Evolutionary conservation across 1,284 basidiomycete species (phyloP), one percentile per base, ranked within the genome.

Genomic region (Cryptococcus floricola): DNA sequence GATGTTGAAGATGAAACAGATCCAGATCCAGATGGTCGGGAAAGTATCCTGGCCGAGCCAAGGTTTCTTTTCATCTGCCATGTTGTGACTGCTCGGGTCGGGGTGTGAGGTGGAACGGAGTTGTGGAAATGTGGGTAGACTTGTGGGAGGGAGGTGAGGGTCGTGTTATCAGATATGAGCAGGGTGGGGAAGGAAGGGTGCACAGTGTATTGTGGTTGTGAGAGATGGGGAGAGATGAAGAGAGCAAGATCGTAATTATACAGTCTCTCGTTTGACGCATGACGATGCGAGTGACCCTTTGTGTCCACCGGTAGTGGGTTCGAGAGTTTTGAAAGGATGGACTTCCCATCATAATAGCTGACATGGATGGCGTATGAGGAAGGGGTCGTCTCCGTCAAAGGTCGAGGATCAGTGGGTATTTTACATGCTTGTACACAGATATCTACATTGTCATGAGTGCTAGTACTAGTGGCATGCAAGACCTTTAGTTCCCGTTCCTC

Each of bases 401-500:
- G 31, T 6, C 31, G 10, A 34, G 31, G 31, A 10, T 34, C 7
- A 34, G 31, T 34, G 31, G 31, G 31, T 6, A 34, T 34, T 6
- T 34, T 34, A 34, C 31, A 34, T 34, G 31, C 31, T 10, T 34
- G 31, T 34, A 34, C 31, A 34, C 31, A 34, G 31, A 8, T 34
- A 34, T 34, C 10, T 34, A 34, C 31, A 34, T 34, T 10, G 31
- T 8, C 10, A 34, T 34, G 31, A 10, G 31, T 10, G 31, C 31
- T 6, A 10, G 31, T 4, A 16, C 41, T 54, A 72, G 59, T 72
- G 70, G 61, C 70, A 72, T 9, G 70, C 70, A 5, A 72, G 56
- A 9, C 70, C 70, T 53, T 72, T 72, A 9, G 38, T 43, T 27
- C 42, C 52, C 13, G 59, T 58, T 10, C 49, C 57, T 12, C 58